These are phyloP conservation scores for Sporothrix pallida DNA, from an alignment of 2,329 filamentous ascomycete genomes.

Conservation along the genomic window DNA sequence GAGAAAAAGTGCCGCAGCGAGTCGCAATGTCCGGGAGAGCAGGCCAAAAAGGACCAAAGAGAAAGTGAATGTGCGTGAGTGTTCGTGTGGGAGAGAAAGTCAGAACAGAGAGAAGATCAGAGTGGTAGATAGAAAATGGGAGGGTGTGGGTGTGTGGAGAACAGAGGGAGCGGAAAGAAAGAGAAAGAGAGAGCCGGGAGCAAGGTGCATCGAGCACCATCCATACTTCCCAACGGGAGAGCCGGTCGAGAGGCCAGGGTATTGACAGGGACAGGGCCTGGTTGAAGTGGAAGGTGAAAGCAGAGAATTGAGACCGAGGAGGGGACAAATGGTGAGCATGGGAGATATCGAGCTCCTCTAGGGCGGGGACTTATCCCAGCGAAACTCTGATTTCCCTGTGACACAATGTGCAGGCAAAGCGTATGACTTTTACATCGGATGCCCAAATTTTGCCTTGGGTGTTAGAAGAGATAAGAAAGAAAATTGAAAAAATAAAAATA, in stretches of 20 bases:
- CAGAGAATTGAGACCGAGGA: constrained; percentile 33
- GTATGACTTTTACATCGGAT: too few species aligned
- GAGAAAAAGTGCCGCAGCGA: constrained; percentile 36
- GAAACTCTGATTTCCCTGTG: too few species aligned
- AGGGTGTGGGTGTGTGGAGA: constrained; percentile 26
- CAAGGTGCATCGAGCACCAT: constrained; percentile 15
- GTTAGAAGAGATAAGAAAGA: constrained; percentile 37
- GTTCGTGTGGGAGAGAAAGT: constrained; percentile 15
- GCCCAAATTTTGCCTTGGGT: too few species aligned
- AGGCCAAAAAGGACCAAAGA: not conserved
- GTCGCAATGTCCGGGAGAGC: not conserved
- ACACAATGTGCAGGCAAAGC: too few species aligned
- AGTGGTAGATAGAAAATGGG: constrained; percentile 13
- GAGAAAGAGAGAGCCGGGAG: constrained; percentile 18
- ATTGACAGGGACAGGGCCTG: constrained; percentile 31
- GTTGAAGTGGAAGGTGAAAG: constrained; percentile 27
- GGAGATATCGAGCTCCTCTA: too few species aligned
- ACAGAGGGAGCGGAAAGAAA: constrained; percentile 31
- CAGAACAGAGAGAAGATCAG: not conserved
- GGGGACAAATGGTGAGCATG: not conserved
- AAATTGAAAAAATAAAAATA: constrained; percentile 31
- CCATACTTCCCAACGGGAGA: constrained; percentile 26
- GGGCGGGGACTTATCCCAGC: too few species aligned
- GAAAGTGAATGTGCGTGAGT: not conserved
- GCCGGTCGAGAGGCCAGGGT: constrained; percentile 36